These are phyloP conservation scores for Phyllosticta paracitricarpa DNA, from an alignment of 2,329 filamentous ascomycete species.

Conservation along the genomic window DNA sequence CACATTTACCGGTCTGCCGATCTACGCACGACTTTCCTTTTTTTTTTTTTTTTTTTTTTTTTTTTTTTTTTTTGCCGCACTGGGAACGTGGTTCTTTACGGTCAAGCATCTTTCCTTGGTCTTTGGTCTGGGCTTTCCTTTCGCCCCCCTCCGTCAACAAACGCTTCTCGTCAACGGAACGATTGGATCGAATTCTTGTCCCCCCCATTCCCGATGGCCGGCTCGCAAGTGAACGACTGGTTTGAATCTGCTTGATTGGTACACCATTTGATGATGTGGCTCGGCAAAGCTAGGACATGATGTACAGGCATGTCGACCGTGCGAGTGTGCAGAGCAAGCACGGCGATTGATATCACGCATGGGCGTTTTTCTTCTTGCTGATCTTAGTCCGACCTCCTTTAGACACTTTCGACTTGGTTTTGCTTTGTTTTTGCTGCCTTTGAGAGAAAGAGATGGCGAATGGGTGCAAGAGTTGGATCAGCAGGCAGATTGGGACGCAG, in stretches of 20 bases:
- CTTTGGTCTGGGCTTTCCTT: no score
- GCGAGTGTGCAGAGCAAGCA: background rate
- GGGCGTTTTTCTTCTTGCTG: background rate
- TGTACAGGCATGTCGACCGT: conserved; percentile 42
- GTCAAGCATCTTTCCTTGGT: no score
- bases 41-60: conserved; percentile 50
- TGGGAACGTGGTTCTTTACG: no score
- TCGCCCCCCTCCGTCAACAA: background rate
- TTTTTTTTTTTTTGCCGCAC: conserved; percentile 53
- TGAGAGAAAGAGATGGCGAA: background rate
- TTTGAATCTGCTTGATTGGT: conserved; percentile 40
- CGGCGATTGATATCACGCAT: background rate
- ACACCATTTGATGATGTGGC: conserved; percentile 89
- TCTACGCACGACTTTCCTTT: background rate
- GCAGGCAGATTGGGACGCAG: background rate
- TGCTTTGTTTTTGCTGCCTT: background rate
- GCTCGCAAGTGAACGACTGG: background rate
- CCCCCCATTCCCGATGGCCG: background rate
- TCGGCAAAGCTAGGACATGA: conserved; percentile 59
- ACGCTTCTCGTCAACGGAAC: background rate
- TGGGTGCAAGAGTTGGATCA: background rate
- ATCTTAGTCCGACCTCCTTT: background rate
- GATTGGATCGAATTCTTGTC: background rate
- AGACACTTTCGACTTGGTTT: background rate
- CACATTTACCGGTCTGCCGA: background rate